phyloP scores from a whole-genome alignment of 1,284 basidiomycete genomes.

The Kwoniella shivajii region DNA sequence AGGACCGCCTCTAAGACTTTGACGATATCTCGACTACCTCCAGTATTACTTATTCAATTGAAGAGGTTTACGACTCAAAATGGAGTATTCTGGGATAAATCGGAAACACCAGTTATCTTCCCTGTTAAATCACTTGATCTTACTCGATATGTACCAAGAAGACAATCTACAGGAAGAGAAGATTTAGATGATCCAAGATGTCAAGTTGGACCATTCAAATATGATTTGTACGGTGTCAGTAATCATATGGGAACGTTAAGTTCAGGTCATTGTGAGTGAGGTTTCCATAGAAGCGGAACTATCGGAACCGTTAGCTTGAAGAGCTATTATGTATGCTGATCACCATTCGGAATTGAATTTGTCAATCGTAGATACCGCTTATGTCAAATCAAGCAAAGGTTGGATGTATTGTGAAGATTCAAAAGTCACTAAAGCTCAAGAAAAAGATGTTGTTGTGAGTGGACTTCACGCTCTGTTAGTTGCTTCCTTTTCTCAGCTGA shows the following conservation, averaged over 20 bases:
- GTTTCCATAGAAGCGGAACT: no score
- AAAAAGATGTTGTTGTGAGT: conserved; percentile 82
- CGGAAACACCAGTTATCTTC: conserved; percentile 87
- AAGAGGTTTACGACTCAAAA: conserved; percentile 89
- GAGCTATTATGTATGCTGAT: no score
- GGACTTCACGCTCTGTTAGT: not conserved
- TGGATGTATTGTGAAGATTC: conserved; percentile 91
- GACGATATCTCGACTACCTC: conserved; percentile 86
- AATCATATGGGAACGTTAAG: conserved; percentile 90
- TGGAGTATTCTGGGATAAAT: conserved; percentile 92
- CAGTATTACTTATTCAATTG: conserved; percentile 90
- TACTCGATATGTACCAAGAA: conserved; percentile 85
- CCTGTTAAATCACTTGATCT: conserved; percentile 81
- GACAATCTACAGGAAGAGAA: conserved; percentile 64
- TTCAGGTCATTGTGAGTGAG: conserved; percentile 83
- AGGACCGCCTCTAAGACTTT: conserved; percentile 81
- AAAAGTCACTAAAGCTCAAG: conserved; percentile 67
- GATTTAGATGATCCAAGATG: conserved; percentile 69
- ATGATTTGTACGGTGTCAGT: conserved; percentile 85
- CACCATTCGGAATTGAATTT: not conserved
- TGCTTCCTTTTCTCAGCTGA: not conserved
- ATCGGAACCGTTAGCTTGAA: no score
- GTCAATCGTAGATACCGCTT: conserved; percentile 72
- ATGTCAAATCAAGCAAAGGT: conserved; percentile 69
- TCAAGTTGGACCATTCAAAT: conserved; percentile 80